phyloP scores from a whole-genome alignment of 1,139 yeast genomes.

The Entelexis paramagnoliae region DNA sequence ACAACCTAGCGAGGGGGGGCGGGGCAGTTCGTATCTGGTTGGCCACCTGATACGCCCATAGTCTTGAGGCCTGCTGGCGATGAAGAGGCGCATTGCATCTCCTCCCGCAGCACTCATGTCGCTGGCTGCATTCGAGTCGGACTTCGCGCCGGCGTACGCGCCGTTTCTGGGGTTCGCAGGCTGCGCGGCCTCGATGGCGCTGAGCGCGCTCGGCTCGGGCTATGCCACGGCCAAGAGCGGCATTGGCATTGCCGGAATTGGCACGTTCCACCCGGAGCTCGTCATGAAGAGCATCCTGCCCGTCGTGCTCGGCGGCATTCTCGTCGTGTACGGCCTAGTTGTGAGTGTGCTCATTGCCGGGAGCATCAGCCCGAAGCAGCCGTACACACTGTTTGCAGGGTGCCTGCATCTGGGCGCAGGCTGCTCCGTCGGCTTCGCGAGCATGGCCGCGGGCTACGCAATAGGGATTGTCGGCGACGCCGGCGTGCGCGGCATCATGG shows the following conservation, averaged over 20 bases:
- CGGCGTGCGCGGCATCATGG: slow-evolving; percentile 94
- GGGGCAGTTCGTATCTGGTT: no score
- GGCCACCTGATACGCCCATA: not conserved
- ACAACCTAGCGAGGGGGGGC: no score
- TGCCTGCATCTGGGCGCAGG: slow-evolving; percentile 98
- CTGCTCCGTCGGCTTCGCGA: slow-evolving; percentile 91
- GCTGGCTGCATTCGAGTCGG: slow-evolving; percentile 8
- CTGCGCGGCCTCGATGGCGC: slow-evolving; percentile 97
- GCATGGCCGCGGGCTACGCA: slow-evolving; percentile 96
- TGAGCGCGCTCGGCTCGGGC: slow-evolving; percentile 98
- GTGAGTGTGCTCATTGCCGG: slow-evolving; percentile 89
- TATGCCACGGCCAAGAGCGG: slow-evolving; percentile 99
- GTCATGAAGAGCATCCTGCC: slow-evolving; percentile 58
- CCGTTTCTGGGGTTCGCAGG: slow-evolving; percentile 98
- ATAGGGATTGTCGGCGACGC: slow-evolving; percentile 99
- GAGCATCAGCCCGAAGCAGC: slow-evolving; percentile 56
- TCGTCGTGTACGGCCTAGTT: slow-evolving; percentile 96
- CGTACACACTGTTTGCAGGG: slow-evolving; percentile 91
- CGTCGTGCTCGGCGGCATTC: slow-evolving; percentile 98
- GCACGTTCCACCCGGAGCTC: slow-evolving; percentile 93
- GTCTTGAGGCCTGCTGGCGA: not conserved
- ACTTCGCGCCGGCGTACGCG: slow-evolving; percentile 25
- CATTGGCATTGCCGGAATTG: slow-evolving; percentile 98
- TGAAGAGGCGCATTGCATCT: not conserved
- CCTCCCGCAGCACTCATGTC: not conserved